Evolutionary conservation across 2,329 filamentous ascomycete species (phyloP).

Genomic region (Venturia asperata): DNA sequence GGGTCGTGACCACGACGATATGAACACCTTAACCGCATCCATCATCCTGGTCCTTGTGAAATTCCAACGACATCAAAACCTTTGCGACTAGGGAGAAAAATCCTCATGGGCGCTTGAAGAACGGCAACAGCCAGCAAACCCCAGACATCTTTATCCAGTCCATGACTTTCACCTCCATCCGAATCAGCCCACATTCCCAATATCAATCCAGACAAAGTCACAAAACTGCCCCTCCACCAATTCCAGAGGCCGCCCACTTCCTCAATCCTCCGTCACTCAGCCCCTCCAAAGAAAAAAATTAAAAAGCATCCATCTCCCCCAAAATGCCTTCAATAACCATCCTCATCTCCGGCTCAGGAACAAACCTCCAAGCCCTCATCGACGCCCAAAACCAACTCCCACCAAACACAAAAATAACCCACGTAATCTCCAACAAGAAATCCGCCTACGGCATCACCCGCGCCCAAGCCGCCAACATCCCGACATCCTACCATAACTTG

Average conservation of each 20-base stretch:
- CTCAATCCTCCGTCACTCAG: background rate
- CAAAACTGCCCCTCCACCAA: background rate
- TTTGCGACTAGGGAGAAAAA: background rate
- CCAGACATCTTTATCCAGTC: too few relatives aligned
- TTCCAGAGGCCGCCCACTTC: background rate
- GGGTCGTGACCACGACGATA: background rate
- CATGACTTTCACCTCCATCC: too few relatives aligned
- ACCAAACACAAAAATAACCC: slow-evolving; percentile 49
- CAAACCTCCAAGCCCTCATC: slow-evolving; percentile 73
- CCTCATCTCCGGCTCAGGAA: slow-evolving; percentile 49
- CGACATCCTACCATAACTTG: slow-evolving; percentile 75
- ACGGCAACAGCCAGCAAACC: background rate
- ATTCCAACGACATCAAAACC: background rate
- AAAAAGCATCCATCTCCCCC: too few relatives aligned
- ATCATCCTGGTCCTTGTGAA: background rate
- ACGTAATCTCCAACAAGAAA: slow-evolving; percentile 60
- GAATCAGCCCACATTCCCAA: too few relatives aligned
- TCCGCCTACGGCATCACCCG: slow-evolving; percentile 58
- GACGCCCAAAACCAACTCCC: slow-evolving; percentile 44
- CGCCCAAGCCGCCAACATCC: slow-evolving; percentile 55
- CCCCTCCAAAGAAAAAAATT: too few relatives aligned
- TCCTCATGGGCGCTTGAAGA: background rate
- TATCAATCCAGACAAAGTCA: background rate
- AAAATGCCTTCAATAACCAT: slow-evolving; percentile 14
- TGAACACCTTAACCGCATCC: background rate